Evolutionary conservation across 2,329 filamentous ascomycete genomes (phyloP).

Genomic region (Hypoxylon sp.): DNA sequence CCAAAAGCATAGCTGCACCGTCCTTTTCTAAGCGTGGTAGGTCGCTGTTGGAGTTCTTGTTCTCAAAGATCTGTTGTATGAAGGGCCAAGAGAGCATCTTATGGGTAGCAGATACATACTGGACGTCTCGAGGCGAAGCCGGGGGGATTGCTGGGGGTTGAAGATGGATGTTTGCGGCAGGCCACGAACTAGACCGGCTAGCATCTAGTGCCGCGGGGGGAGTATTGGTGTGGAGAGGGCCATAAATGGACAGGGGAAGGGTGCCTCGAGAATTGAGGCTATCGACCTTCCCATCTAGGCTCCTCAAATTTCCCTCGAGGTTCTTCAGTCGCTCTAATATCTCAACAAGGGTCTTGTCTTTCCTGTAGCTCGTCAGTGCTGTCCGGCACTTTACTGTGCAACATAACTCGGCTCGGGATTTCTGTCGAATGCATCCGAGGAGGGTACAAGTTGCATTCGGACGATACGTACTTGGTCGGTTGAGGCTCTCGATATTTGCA

Average conservation of each 20-base stretch:
- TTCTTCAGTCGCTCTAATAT: constrained; percentile 68
- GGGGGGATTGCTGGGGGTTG: constrained; percentile 34
- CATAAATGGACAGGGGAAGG: constrained; percentile 40
- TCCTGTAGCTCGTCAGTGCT: constrained; percentile 56
- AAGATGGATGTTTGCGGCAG: constrained; percentile 42
- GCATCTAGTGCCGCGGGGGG: constrained; percentile 34
- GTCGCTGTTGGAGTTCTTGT: constrained; percentile 51
- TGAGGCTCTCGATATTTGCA: constrained; percentile 71
- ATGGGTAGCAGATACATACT: constrained; percentile 58
- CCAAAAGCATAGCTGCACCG: constrained; percentile 52
- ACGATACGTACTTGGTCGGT: constrained; percentile 69
- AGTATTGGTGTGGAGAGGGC: constrained; percentile 34
- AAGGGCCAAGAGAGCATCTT: constrained; percentile 65
- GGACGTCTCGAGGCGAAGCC: constrained; percentile 34
- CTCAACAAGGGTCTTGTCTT: constrained; percentile 72
- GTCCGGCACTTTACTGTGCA: constrained; percentile 24
- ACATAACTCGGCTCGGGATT: constrained; percentile 24
- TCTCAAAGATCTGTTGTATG: constrained; percentile 56
- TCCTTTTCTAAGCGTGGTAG: constrained; percentile 52
- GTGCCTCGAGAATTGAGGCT: constrained; percentile 50
- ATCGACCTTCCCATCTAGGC: constrained; percentile 68
- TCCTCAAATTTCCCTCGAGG: constrained; percentile 67
- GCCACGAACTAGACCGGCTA: constrained; percentile 43
- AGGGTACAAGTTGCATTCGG: constrained; percentile 22
- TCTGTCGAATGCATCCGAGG: constrained; percentile 23